Base-by-base conservation (phyloP, 2,329 filamentous ascomycete species). In the Grosmannia clavigera region DNA sequence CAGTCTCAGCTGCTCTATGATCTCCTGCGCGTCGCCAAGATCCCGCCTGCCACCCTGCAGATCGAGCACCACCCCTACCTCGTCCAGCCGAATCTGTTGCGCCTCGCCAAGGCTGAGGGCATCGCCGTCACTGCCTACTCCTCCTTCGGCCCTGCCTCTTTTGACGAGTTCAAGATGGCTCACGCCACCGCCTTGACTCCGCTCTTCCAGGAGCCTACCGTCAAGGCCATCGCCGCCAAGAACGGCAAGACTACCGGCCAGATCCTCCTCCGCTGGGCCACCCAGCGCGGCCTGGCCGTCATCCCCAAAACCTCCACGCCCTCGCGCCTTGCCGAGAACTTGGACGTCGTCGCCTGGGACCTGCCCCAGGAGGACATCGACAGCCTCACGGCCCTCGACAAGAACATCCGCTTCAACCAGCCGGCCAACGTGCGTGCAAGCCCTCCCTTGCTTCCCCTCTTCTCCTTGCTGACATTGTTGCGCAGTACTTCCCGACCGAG, bases 51-150 rank as follows among this genome's bases (percentile, higher is more conserved):
- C 48, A 85, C 87, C 50, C 84, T 94, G 62, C 90, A 95, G 79
- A 86, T 95, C 73, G 90, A 95, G 79, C 88, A 92, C 77, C 90
- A 95, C 80, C 90, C 90, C 31, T 94, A 92, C 80, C 82, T 92
- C 61, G 86, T 88, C 63, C 90, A 95, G 79, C 73, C 78, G 62
- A 80, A 84, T 59, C 81, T 95, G 58, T 72, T 94, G 67, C 76
- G 82, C 67, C 82, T 90, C 58, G 86, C 85, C 67, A 79, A 87
- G 76, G 74, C 76, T 59, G 80, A 90, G 75, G 82, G 83, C 62
- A 86, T 95, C 67, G 78, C 79, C 66, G 80, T 95, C 61, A 94
- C 89, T 3, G 90, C 88, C 57, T 95, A 94, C 79, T 91, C 86
- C 27, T 89, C 86, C 56, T 92, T 94, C 69, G 90, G 90, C 48